Evolutionary conservation across 2,329 filamentous ascomycete species (phyloP), one percentile per base, ranked within the genome.

Genomic region (Clarireedia paspali): DNA sequence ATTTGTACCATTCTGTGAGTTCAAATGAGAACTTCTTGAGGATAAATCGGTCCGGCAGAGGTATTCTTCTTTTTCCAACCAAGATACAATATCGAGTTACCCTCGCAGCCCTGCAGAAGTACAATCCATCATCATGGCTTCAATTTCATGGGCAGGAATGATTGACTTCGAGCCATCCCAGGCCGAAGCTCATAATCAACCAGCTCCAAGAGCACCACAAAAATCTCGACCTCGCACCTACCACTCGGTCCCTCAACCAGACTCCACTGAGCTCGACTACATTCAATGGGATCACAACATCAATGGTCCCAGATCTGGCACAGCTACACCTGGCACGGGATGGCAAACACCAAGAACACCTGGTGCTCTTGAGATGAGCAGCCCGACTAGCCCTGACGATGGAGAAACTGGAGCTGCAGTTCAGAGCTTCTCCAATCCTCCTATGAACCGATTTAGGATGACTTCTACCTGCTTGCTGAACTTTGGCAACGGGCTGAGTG

Each of bases 401-500:
- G 64, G 64, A 5, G 53, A 57, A 14, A 71, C 74, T 6, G 74
- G 70, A 6, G 73, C 77, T 46, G 69, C 76, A 3, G 66, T 82
- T 34, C 81, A 82, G 49, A 84, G 76, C 59, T 78, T 82, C 57
- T 83, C 76, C 59, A 75, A 81, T 17, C 80, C 81, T 10, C 75
- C 77, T 10, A 88, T 83, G 79, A 91, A 90, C 68, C 83, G 81
- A 59, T 91, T 79, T 72, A 76, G 88, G 36, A 74, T 91, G 26
- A 67, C 84, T 9, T 77, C 81, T 10, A 77, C 79, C 14, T 89
- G 85, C 61, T 66, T 87, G 45, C 79, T 85, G 59, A 85, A 81
- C 57, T 78, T 94, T 59, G 77, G 78, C 2, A 84, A 85, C 63
- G 90, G 88, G 0, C 72, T 94, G 57, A 88, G 82, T 62, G 90